Conservation (phyloP, 805 yeast species). For the Zygotorulaspora florentina region DNA sequence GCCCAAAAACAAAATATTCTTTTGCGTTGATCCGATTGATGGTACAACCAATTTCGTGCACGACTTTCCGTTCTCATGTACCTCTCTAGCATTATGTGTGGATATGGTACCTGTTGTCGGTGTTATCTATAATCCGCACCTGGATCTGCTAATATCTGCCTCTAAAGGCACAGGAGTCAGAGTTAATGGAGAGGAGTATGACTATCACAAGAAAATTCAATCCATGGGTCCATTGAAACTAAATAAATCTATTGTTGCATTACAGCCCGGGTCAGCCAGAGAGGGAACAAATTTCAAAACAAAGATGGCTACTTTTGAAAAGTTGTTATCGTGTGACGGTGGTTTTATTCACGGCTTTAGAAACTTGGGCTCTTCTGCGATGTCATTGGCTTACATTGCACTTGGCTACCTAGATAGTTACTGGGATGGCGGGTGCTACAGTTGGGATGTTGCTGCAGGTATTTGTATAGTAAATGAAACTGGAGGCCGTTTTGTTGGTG, state of each 20-base stretch:
- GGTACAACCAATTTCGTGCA: constrained; percentile 63
- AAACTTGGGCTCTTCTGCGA: constrained; percentile 61
- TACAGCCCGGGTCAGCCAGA: constrained; percentile 82
- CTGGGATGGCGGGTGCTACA: constrained; percentile 67
- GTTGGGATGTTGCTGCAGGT: constrained; percentile 73
- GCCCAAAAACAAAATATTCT: constrained; percentile 51
- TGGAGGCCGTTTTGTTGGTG: constrained; percentile 56
- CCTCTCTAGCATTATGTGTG: constrained; percentile 55
- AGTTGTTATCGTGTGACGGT: constrained; percentile 82
- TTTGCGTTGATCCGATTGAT: constrained; percentile 58
- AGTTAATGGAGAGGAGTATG: constrained; percentile 43
- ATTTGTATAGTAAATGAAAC: constrained; percentile 60
- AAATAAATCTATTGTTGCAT: constrained; percentile 81
- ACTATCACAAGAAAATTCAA: constrained; percentile 62
- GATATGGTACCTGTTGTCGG: constrained; percentile 52
- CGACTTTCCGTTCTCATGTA: constrained; percentile 58
- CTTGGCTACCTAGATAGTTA: constrained; percentile 57
- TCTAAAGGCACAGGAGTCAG: constrained; percentile 53
- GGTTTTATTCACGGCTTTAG: constrained; percentile 78
- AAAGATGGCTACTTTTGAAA: constrained; percentile 73
- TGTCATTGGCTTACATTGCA: constrained; percentile 56
- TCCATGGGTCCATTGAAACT: constrained; percentile 82
- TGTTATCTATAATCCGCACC: constrained; percentile 58
- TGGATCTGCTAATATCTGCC: constrained; percentile 49
- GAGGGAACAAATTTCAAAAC: constrained; percentile 87